A percentile compares a stretch with the other conserved stretches of the same genome.
These are phyloP conservation scores for Globisporangium middletonii DNA, from an alignment of 352 stramenopile genomes.

Conservation along the genomic window DNA sequence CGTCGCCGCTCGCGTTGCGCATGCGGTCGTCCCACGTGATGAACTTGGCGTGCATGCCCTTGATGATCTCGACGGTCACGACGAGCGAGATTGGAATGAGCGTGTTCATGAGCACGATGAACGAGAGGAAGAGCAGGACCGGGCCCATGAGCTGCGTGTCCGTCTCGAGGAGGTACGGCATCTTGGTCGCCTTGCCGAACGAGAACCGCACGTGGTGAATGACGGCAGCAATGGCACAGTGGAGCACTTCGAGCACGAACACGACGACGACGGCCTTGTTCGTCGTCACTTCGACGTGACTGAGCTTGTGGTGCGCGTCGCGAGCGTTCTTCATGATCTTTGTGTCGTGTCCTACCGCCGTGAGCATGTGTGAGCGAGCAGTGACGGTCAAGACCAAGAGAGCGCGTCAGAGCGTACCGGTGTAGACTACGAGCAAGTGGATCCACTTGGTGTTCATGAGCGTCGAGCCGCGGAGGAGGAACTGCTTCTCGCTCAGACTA, in stretches of 20 bases:
- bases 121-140: constrained; percentile 85
- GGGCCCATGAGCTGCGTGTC: constrained; percentile 5
- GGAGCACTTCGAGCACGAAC: constrained; percentile 62
- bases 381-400: not conserved
- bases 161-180: constrained; percentile 7
- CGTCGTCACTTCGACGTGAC: constrained; percentile 72
- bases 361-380: not conserved
- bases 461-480: constrained; percentile 60
- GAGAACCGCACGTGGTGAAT: constrained; percentile 26
- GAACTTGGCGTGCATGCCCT: constrained; percentile 67
- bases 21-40: constrained; percentile 76
- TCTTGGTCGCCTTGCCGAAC: not conserved
- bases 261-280: constrained; percentile 74
- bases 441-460: constrained; percentile 82
- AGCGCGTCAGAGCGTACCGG: constrained; percentile 14
- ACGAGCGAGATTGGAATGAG: constrained; percentile 93
- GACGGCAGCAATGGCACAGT: constrained; percentile 52
- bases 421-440: constrained; percentile 70
- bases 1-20: constrained; percentile 35
- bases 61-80: constrained; percentile 80
- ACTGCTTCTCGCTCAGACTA: constrained; percentile 73
- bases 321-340: constrained; percentile 89
- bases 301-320: constrained; percentile 77
- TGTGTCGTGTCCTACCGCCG: constrained; percentile 62
- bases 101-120: constrained; percentile 89